Conservation (phyloP, 2,329 filamentous ascomycete species). For the Alternaria angustiovoidea region DNA sequence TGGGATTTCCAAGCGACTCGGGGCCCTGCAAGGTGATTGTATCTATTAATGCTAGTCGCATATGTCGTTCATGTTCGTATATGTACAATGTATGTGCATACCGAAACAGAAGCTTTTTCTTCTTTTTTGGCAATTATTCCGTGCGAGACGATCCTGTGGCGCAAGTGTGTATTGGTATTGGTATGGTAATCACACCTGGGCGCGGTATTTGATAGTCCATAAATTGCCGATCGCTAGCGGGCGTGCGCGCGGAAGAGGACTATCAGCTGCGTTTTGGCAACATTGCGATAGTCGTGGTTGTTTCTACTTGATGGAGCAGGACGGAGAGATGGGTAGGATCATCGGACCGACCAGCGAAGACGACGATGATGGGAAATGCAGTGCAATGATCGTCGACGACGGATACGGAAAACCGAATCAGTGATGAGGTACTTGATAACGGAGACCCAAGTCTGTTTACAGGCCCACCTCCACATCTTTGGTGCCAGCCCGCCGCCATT, state of each 20-base stretch:
- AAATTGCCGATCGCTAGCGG: not conserved
- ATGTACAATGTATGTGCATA: not conserved
- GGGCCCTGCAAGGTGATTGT: no score
- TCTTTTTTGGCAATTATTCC: not conserved
- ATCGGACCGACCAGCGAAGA: not conserved
- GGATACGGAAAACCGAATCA: not conserved
- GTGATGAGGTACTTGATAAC: not conserved
- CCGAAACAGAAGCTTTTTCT: not conserved
- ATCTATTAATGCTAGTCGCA: no score
- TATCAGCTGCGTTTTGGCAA: not conserved
- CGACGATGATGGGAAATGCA: not conserved
- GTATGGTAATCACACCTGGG: not conserved
- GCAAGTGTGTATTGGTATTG: not conserved
- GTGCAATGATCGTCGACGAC: not conserved
- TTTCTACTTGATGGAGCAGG: not conserved
- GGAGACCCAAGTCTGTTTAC: not conserved
- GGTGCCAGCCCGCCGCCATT: no score
- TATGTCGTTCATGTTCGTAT: no score
- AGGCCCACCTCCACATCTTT: no score
- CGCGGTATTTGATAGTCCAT: not conserved
- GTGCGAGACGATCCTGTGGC: not conserved
- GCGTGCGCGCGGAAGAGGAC: no score
- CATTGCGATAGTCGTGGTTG: not conserved
- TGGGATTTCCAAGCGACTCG: not conserved
- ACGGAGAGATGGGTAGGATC: not conserved